Conservation (phyloP, 75 land plant species). For the Cryptomeria japonica region DNA sequence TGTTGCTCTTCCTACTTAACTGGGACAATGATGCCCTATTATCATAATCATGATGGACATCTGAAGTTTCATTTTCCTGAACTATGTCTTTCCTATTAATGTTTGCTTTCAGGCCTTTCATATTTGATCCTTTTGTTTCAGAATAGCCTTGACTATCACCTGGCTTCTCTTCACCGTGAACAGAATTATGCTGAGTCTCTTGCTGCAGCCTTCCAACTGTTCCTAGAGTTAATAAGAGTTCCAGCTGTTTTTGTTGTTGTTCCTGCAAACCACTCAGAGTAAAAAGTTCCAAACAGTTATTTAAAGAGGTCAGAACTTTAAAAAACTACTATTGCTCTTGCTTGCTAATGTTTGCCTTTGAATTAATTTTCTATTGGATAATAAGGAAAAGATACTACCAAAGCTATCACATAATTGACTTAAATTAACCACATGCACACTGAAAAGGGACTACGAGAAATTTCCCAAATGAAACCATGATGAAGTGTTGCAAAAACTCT, state of each 20-base stretch:
- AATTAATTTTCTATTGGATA: not conserved
- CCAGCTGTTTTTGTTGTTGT: conserved; percentile 72
- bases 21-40: not conserved
- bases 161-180: conserved; percentile 1
- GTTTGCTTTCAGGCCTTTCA: not conserved
- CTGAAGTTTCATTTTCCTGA: not conserved
- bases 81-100: not conserved
- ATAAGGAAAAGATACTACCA: not conserved
- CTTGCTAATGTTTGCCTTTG: not conserved
- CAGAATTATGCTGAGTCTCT: not conserved
- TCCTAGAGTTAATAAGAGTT: conserved; percentile 55
- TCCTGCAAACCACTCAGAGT: conserved; percentile 34
- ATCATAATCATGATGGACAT: not conserved
- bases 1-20: not conserved
- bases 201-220: conserved; percentile 41
- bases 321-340: not conserved
- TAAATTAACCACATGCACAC: not conserved
- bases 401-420: not conserved
- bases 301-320: not conserved
- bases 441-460: not conserved
- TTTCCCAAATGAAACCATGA: not conserved
- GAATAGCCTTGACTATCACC: not conserved
- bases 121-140: not conserved
- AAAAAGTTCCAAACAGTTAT: not conserved
- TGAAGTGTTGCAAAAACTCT: not conserved